Evolutionary conservation across 169 alveolate genomes (phyloP), one percentile per base, ranked within the genome.

Genomic region (Haemoproteus tartakovskyi): DNA sequence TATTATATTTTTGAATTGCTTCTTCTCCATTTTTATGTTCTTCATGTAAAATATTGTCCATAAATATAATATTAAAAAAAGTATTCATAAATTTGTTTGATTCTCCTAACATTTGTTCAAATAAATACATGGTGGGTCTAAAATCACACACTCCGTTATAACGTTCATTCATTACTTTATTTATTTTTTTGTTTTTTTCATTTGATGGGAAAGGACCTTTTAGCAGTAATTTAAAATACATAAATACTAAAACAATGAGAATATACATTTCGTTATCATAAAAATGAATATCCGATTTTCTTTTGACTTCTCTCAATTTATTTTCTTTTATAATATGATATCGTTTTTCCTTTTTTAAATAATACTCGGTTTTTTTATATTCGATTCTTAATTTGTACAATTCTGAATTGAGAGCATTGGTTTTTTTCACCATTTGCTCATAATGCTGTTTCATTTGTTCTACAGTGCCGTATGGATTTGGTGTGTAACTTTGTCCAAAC

Each of bases 81-180:
- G 24, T 29, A 3, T 24, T 74, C 78, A 74, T 57, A 24, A 74
- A 74, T 19, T 59, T 54, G n/a, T 29, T 74, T 0, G 84, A 56
- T 57, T 74, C 84, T 14, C 84, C 84, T 38, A 74, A 30, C 5
- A 74, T 74, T 4, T 74, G 63, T 3, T 57, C 60, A 40, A 43
- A 74, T 3, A 74, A 40, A 74, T 74, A 74, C 84, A 74, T 74
- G 0, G 84, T 74, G 0, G 84, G 78, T 30, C 84, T 30, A 27
- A 74, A 74, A 16, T 74, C 84, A 18, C 84, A 74, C 4, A 61
- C 41, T 14, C 46, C 43, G 22, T 74, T 62, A 37, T 12, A 74
- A 4, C 84, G 3, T 27, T 74, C 84, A 43, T 74, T 74, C 84
- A 74, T 74, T 21, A 74, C 38, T 45, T 24, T 18, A 50, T 74